These are phyloP conservation scores for Alternaria sp. DNA, from an alignment of 2,329 filamentous ascomycete genomes.

Conservation along the genomic window DNA sequence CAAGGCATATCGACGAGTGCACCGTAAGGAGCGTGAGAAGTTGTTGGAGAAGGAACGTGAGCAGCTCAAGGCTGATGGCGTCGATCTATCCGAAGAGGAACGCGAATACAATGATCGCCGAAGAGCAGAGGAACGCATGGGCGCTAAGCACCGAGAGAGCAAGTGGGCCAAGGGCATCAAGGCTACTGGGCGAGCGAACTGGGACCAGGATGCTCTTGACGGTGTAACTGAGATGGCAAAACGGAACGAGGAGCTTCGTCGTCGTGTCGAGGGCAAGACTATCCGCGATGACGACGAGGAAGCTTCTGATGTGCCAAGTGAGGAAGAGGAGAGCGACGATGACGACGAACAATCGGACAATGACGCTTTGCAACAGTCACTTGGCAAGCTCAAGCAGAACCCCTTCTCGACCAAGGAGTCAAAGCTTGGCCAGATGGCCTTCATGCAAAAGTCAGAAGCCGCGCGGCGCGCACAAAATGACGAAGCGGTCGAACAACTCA, in stretches of 20 bases:
- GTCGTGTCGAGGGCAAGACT: slow-evolving; percentile 77
- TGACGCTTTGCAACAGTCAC: slow-evolving; percentile 43
- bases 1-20: slow-evolving; percentile 90
- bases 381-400: slow-evolving; percentile 51
- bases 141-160: slow-evolving; percentile 83
- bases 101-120: slow-evolving; percentile 73
- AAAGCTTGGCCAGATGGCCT: slow-evolving; percentile 83
- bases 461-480: slow-evolving; percentile 81
- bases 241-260: slow-evolving; percentile 81
- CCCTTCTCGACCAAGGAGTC: slow-evolving; percentile 67
- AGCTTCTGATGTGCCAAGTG: slow-evolving; percentile 59
- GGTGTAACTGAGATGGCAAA: slow-evolving; percentile 83
- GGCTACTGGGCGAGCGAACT: slow-evolving; percentile 78
- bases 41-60: slow-evolving; percentile 65
- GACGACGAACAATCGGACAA: slow-evolving; percentile 68
- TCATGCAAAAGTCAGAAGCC: slow-evolving; percentile 91
- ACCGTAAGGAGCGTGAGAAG: slow-evolving; percentile 78
- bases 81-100: slow-evolving; percentile 70
- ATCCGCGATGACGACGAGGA: slow-evolving; percentile 58
- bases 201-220: slow-evolving; percentile 86
- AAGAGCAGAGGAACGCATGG: slow-evolving; percentile 84
- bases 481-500: slow-evolving; percentile 66
- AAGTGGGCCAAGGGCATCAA: slow-evolving; percentile 91
- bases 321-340: slow-evolving; percentile 62
- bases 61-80: slow-evolving; percentile 65